Evolutionary conservation across 176 grass and related monocot genomes (phyloP).

Genomic region (Pontederia paniculata): DNA sequence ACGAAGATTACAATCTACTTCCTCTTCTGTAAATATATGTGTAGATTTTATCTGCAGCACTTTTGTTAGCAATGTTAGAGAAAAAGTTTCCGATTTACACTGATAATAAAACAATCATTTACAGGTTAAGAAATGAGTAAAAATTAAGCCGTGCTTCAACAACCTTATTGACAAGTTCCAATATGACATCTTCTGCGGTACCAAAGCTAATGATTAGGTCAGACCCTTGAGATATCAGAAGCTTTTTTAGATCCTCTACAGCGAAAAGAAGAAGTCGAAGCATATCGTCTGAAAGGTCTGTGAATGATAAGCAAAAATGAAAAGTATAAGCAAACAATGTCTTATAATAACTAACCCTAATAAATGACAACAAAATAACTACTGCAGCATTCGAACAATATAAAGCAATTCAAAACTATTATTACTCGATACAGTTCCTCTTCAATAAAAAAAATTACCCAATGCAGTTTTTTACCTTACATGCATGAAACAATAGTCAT

Average conservation of each 20-base stretch:
- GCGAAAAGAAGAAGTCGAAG: slow-evolving; percentile 68
- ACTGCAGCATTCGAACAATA: too few relatives aligned
- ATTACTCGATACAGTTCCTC: too few relatives aligned
- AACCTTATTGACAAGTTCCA: slow-evolving; percentile 85
- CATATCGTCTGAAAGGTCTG: slow-evolving; percentile 82
- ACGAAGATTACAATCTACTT: slow-evolving; percentile 45
- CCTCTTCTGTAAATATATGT: slow-evolving; percentile 78
- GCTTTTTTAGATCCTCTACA: slow-evolving; percentile 63
- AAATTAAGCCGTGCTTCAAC: slow-evolving; percentile 61
- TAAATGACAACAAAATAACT: too few relatives aligned
- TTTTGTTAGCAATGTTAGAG: slow-evolving; percentile 14
- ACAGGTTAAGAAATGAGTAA: background rate
- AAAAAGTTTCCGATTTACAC: background rate
- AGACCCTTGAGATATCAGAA: slow-evolving; percentile 60
- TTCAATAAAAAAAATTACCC: too few relatives aligned
- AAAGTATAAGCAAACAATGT: background rate
- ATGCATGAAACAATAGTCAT: too few relatives aligned
- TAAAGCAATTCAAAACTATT: too few relatives aligned
- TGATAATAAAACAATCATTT: background rate
- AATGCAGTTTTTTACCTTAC: too few relatives aligned
- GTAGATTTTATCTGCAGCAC: slow-evolving; percentile 63
- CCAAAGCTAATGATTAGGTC: slow-evolving; percentile 75
- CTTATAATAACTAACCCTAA: background rate
- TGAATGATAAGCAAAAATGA: slow-evolving; percentile 9
- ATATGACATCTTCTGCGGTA: slow-evolving; percentile 59